Evolutionary conservation across 495 filamentous ascomycete genomes (phyloP).

Genomic region (Collariella sp.): DNA sequence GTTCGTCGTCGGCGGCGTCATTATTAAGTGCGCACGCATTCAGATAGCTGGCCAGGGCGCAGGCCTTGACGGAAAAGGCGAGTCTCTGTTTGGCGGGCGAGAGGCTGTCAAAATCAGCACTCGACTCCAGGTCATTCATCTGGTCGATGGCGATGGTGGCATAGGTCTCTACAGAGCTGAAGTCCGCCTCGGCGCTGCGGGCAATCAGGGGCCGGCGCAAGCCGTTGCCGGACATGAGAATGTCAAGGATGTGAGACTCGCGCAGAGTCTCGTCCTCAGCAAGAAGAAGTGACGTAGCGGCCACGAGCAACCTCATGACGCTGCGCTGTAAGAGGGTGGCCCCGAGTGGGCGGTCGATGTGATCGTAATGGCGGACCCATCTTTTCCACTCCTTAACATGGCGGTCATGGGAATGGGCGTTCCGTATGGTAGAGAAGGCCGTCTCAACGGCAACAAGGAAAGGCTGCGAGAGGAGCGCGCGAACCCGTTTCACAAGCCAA

Average conservation of each 20-base stretch:
- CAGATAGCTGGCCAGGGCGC: slow-evolving; percentile 71
- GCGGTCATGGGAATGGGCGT: slow-evolving; percentile 43
- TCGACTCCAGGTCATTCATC: slow-evolving; percentile 79
- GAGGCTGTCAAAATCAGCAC: slow-evolving; percentile 78
- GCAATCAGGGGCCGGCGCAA: slow-evolving; percentile 31
- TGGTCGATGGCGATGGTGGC: slow-evolving; percentile 69
- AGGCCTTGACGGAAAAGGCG: slow-evolving; percentile 75
- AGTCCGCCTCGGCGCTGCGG: slow-evolving; percentile 38
- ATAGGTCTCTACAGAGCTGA: slow-evolving; percentile 56
- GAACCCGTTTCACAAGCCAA: slow-evolving; percentile 57
- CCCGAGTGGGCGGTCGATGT: slow-evolving; percentile 68
- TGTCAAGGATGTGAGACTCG: slow-evolving; percentile 60
- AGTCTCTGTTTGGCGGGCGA: slow-evolving; percentile 82
- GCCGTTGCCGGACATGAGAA: slow-evolving; percentile 52
- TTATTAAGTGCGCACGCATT: slow-evolving; percentile 75
- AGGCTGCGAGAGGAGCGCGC: slow-evolving; percentile 64
- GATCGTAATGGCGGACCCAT: slow-evolving; percentile 73
- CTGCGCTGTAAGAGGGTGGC: slow-evolving; percentile 86
- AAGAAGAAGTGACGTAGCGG: slow-evolving; percentile 64
- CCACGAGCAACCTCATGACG: slow-evolving; percentile 75
- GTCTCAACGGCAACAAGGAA: slow-evolving; percentile 80
- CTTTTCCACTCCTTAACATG: slow-evolving; percentile 67
- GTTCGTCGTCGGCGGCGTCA: slow-evolving; percentile 66
- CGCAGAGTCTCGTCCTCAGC: slow-evolving; percentile 50
- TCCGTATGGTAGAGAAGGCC: slow-evolving; percentile 76